Conservation (phyloP, 1,284 basidiomycete species). For the Leccinum discolor region DNA sequence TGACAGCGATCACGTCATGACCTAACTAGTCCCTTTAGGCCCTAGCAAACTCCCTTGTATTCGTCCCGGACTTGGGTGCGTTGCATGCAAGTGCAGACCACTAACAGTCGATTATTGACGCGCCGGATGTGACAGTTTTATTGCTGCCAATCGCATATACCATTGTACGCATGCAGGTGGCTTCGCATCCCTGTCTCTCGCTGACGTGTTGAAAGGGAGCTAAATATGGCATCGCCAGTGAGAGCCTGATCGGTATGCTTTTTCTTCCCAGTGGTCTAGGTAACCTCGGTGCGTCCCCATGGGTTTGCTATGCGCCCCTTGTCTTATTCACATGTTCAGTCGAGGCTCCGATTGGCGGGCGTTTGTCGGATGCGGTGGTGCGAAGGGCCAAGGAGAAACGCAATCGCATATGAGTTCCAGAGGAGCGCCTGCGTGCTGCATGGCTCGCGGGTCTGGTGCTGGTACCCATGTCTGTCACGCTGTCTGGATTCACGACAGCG, state of each 20-base stretch:
- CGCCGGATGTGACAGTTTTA: constrained; percentile 35
- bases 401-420: constrained; percentile 52
- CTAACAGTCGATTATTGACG: neutral
- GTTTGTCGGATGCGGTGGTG: constrained; percentile 53
- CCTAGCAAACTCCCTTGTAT: constrained; percentile 37
- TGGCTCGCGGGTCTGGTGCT: constrained; percentile 46
- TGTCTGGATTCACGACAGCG: constrained; percentile 21
- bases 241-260: constrained; percentile 58
- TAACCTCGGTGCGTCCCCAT: constrained; percentile 45
- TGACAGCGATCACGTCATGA: neutral
- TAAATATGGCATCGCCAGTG: constrained; percentile 60
- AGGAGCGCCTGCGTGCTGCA: constrained; percentile 58
- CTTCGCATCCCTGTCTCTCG: neutral
- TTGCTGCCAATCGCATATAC: constrained; percentile 35
- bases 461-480: constrained; percentile 32
- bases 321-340: constrained; percentile 31
- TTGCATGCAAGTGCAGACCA: constrained; percentile 20
- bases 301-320: neutral
- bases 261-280: constrained; percentile 64
- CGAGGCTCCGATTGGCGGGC: constrained; percentile 54
- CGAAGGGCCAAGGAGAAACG: constrained; percentile 47
- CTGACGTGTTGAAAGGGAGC: constrained; percentile 40
- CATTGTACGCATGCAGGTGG: constrained; percentile 29
- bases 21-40: constrained; percentile 32
- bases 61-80: constrained; percentile 49